phyloP scores from a whole-genome alignment of 371 early-diverging fungal genomes.

The Mortierella sp. region DNA sequence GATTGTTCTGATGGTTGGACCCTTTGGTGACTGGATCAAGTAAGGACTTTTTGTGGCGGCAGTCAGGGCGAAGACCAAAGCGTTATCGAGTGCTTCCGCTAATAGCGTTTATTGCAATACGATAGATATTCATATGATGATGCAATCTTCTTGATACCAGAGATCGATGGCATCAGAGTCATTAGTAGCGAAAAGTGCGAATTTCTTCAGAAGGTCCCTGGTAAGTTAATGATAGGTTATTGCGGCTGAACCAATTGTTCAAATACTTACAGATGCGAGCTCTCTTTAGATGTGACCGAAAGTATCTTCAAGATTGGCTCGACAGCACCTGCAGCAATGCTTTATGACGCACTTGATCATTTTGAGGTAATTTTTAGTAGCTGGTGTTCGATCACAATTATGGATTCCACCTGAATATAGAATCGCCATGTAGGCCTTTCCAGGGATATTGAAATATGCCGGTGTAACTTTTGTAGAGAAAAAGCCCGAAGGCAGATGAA shows the following conservation, averaged over 20 bases:
- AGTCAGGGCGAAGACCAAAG: neutral
- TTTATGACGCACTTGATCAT: conserved; percentile 94
- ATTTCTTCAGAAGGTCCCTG: conserved; percentile 89
- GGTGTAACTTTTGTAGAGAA: conserved; percentile 62
- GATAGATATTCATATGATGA: conserved; percentile 81
- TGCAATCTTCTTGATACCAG: conserved; percentile 84
- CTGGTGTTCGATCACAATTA: neutral
- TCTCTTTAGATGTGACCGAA: conserved; percentile 75
- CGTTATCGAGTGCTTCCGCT: neutral
- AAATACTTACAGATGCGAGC: neutral
- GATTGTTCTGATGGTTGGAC: conserved; percentile 90
- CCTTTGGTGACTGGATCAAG: conserved; percentile 92
- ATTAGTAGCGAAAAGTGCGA: conserved; percentile 88
- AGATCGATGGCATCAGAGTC: conserved; percentile 94
- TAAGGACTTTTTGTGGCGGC: conserved; percentile 32
- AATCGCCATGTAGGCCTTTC: neutral
- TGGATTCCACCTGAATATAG: neutral
- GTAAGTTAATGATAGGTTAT: conserved; percentile 54
- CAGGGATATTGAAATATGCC: neutral
- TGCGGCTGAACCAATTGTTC: neutral
- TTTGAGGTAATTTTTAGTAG: conserved; percentile 72
- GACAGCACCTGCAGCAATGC: conserved; percentile 92
- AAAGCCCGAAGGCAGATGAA: conserved; percentile 94
- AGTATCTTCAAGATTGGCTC: conserved; percentile 95
- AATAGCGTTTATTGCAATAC: neutral